Evolutionary conservation across 176 grass and related monocot species (phyloP).

Genomic region (Stipa capillata): DNA sequence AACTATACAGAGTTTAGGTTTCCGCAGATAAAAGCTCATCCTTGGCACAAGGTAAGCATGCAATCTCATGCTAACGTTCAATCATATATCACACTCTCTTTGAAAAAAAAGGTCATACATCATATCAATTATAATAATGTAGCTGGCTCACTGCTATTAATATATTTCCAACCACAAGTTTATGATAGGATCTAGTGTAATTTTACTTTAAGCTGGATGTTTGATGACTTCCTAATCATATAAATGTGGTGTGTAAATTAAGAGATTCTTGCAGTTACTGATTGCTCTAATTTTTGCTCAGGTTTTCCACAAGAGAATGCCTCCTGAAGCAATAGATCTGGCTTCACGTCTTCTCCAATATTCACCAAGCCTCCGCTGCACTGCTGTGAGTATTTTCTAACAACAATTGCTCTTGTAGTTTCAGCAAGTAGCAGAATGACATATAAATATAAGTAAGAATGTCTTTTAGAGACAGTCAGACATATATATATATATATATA

Average conservation of each 20-base stretch:
- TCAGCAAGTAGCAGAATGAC: background rate
- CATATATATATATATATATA: background rate
- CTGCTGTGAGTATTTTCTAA: slow-evolving; percentile 29
- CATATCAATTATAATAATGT: background rate
- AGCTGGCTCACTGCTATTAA: background rate
- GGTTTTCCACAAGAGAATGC: slow-evolving; percentile 66
- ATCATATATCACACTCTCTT: background rate
- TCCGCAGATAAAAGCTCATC: slow-evolving; percentile 70
- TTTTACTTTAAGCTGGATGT: background rate
- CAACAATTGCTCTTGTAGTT: background rate
- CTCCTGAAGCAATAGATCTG: slow-evolving; percentile 54
- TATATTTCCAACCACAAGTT: background rate
- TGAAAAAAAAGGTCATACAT: background rate
- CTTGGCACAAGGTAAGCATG: slow-evolving; percentile 60
- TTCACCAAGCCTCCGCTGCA: slow-evolving; percentile 53
- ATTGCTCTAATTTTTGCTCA: background rate
- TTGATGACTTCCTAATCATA: background rate
- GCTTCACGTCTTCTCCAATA: slow-evolving; percentile 57
- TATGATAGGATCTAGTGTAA: background rate
- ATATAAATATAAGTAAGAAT: background rate
- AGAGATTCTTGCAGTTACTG: background rate
- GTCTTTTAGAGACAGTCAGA: background rate
- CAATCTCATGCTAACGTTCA: background rate
- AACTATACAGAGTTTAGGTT: slow-evolving; percentile 72
- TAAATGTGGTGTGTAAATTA: background rate